These are phyloP conservation scores for Trypanosoma avium DNA, from an alignment of 208 protist genomes.

Conservation along the genomic window DNA sequence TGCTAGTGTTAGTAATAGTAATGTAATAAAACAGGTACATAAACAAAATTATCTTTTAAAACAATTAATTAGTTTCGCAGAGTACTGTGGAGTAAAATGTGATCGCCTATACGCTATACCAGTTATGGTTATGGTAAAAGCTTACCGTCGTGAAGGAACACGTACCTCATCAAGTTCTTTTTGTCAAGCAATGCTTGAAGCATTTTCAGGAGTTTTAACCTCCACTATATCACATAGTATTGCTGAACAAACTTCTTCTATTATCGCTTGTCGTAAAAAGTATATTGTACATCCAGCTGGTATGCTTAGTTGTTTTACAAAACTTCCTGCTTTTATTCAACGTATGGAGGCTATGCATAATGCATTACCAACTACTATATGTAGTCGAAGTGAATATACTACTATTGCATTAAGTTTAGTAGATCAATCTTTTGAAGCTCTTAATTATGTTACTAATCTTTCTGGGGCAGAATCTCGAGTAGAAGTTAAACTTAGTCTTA, in stretches of 20 bases:
- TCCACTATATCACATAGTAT: conserved; percentile 66
- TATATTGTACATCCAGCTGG: conserved; percentile 70
- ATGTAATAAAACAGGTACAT: background rate
- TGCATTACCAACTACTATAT: conserved; percentile 47
- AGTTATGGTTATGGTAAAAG: conserved; percentile 73
- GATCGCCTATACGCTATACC: conserved; percentile 82
- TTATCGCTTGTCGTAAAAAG: conserved; percentile 55
- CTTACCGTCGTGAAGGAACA: conserved; percentile 39
- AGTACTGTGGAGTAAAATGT: conserved; percentile 71
- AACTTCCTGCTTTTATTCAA: conserved; percentile 72
- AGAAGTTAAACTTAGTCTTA: conserved; percentile 51
- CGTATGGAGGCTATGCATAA: conserved; percentile 78
- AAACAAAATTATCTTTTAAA: conserved; percentile 38
- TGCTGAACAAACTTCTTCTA: conserved; percentile 86
- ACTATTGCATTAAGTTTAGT: conserved; percentile 73
- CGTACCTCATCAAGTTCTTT: conserved; percentile 56
- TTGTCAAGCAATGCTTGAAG: conserved; percentile 57
- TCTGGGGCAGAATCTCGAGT: conserved; percentile 28
- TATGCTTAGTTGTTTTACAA: conserved; percentile 81
- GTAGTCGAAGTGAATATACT: conserved; percentile 72
- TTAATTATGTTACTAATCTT: conserved; percentile 75
- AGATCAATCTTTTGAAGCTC: conserved; percentile 77
- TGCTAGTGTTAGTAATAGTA: conserved; percentile 16
- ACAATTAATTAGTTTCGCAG: conserved; percentile 46
- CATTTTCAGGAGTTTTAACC: conserved; percentile 58